Percentiles rank a stretch among this genome's conserved stretches.
Evolutionary conservation across 495 filamentous ascomycete genomes (phyloP).

Genomic region (Ascobolus immersus): DNA sequence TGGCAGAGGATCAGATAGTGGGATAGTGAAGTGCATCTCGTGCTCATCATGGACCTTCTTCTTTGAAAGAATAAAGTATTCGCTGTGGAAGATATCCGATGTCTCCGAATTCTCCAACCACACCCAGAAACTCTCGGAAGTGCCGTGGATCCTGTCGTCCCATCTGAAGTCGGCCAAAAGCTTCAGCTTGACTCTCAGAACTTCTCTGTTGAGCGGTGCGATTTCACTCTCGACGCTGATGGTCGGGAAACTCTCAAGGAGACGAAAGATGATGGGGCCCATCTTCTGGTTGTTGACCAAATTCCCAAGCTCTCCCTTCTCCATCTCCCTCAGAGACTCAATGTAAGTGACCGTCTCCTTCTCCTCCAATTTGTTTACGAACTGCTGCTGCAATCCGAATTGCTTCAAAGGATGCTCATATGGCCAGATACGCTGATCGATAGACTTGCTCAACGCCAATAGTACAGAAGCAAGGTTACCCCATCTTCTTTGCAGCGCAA

Average conservation of each 20-base stretch:
- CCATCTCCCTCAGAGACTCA: constrained; percentile 73
- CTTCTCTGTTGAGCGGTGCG: constrained; percentile 81
- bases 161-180: constrained; percentile 77
- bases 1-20: constrained; percentile 71
- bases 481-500: constrained; percentile 81
- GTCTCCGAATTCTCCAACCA: constrained; percentile 99
- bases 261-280: constrained; percentile 51
- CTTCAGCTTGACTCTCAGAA: constrained; percentile 61
- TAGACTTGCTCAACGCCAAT: constrained; percentile 74
- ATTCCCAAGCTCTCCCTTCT: constrained; percentile 64
- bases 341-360: constrained; percentile 46
- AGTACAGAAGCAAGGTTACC: constrained; percentile 80
- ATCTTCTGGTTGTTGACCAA: constrained; percentile 76
- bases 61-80: constrained; percentile 77
- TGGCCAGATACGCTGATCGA: constrained; percentile 79
- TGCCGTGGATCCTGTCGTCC: constrained; percentile 89
- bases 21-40: constrained; percentile 93
- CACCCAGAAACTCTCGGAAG: constrained; percentile 86
- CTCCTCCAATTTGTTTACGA: constrained; percentile 59
- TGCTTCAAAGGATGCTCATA: constrained; percentile 88
- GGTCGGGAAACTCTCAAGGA: constrained; percentile 78
- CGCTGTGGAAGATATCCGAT: constrained; percentile 90
- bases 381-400: constrained; percentile 66
- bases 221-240: constrained; percentile 78
- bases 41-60: constrained; percentile 82